Evolutionary conservation across 306 rosid species (phyloP).

Genomic region (Cucumis sativus): Cucumber_9930_V3 NC_026660.2:9614001-9614500

Average conservation of each 20-base stretch:
- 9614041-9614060: too few relatives aligned
- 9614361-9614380: slow-evolving; percentile 63
- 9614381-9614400: neutral
- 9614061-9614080: too few relatives aligned
- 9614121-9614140: too few relatives aligned
- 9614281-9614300: slow-evolving; percentile 97
- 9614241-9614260: slow-evolving; percentile 89
- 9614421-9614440: neutral
- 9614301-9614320: slow-evolving; percentile 92
- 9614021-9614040: too few relatives aligned
- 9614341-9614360: slow-evolving; percentile 83
- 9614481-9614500: neutral
- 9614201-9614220: slow-evolving; percentile 99
- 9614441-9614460: neutral
- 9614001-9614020: too few relatives aligned
- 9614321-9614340: slow-evolving; percentile 89
- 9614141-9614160: too few relatives aligned
- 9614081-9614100: too few relatives aligned
- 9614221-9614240: slow-evolving; percentile 98
- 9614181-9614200: slow-evolving; percentile 34
- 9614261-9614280: slow-evolving; percentile 90
- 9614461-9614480: neutral
- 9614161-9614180: neutral
- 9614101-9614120: too few relatives aligned
- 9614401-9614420: neutral